Base-by-base conservation (phyloP, 768 basidiomycete genomes). In the Rubroboletus pulcherrimus region DNA sequence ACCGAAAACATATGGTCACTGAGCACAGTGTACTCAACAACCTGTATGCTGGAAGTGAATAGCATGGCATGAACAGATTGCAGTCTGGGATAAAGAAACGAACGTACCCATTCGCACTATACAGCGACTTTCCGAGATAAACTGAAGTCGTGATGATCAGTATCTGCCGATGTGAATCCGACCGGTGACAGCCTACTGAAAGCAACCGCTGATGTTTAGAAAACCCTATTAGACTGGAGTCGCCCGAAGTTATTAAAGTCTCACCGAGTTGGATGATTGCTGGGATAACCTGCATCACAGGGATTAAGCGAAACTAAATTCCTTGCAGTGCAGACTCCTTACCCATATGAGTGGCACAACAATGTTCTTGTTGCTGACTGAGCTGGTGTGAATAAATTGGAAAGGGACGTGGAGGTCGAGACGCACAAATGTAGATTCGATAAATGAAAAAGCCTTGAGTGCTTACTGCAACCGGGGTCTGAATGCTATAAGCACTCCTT, bases 371-470 rank as follows among this genome's bases (percentile, higher is more conserved):
- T 21, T 45, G 9, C 26, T 49, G 7, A 63, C 62, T 63, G 17
- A 30, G 15, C 3, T 3, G 0, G 15, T 7, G 21, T 63, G 42
- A 56, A 40, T 29, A 19, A 8, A 29, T 7, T 8, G 15, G 31
- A 35, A 35, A 35, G 8, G 11, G 11, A 26, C 9, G 1, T 17
- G 1, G 26, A 11, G 5, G 17, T 10, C 10, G 0, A 46, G 1
- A 59, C 53, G 15, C 6, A 62, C 61, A 52, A 10, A 50, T 0
- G 12, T 63, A 62, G 15, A 62, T 58, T 30, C 61, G 46, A 33
- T 54, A 29, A 17, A 55, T 10, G 35, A 62, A 62, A 42, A 51
- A 62, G 8, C 52, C 52, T 17, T 62, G 61, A 2, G 52, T 49
- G 5, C 19, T 8, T 39, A 42, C 7, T 35, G 56, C 56, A 39